These are phyloP conservation scores for Herpotrichia juniperi DNA, from an alignment of 2,329 filamentous ascomycete genomes.

Conservation along the genomic window DNA sequence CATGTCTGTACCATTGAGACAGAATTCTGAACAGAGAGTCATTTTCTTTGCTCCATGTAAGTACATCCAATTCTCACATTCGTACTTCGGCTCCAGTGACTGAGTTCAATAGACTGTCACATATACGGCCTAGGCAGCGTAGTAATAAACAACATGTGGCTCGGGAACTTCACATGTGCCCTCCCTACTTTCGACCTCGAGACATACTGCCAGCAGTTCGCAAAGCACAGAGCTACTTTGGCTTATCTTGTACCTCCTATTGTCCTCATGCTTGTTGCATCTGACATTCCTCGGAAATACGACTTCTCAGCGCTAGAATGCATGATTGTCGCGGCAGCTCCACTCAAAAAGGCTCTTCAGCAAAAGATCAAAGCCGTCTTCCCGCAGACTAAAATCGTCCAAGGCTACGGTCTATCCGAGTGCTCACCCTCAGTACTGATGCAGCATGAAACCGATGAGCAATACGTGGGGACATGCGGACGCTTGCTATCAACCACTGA, in stretches of 20 bases:
- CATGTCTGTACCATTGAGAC: slow-evolving; percentile 7
- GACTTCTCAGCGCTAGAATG: slow-evolving; percentile 16
- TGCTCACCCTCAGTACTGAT: slow-evolving; percentile 12
- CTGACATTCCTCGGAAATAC: slow-evolving; percentile 13
- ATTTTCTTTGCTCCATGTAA: slow-evolving; percentile 18
- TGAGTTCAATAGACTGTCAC: slow-evolving; percentile 8
- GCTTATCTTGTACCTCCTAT: slow-evolving; percentile 17
- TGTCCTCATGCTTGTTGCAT: slow-evolving; percentile 13
- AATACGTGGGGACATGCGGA: slow-evolving; percentile 12
- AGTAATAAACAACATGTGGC: slow-evolving; percentile 14
- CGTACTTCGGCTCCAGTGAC: background rate
- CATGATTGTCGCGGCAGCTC: slow-evolving; percentile 16
- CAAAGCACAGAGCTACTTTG: slow-evolving; percentile 11
- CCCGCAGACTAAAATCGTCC: slow-evolving; percentile 13
- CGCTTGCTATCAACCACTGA: slow-evolving; percentile 14
- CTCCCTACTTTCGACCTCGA: slow-evolving; percentile 16
- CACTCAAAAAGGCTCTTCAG: slow-evolving; percentile 15
- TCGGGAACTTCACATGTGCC: slow-evolving; percentile 16
- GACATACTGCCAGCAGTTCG: slow-evolving; percentile 16
- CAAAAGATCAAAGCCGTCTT: slow-evolving; percentile 10
- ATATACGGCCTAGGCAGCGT: slow-evolving; percentile 16
- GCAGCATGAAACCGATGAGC: slow-evolving; percentile 15
- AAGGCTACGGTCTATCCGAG: slow-evolving; percentile 14
- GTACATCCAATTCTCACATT: background rate
- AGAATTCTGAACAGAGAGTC: slow-evolving; percentile 13